These are phyloP conservation scores for Ceratocystis variospora DNA, from an alignment of 2,329 filamentous ascomycete species.

Conservation along the genomic window DNA sequence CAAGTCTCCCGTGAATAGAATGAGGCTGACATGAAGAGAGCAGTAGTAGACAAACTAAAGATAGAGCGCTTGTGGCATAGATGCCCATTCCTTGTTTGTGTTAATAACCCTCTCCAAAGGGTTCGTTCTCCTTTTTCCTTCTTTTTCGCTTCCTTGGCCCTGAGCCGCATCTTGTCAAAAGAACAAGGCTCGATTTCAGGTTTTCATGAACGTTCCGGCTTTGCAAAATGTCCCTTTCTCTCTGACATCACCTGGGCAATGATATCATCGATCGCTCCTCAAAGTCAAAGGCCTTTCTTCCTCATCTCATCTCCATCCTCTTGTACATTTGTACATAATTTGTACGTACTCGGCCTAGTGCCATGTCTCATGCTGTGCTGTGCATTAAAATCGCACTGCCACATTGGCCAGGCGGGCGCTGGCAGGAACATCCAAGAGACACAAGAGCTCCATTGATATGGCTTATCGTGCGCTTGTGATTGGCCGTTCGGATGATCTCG, in stretches of 20 bases:
- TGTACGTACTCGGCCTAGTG: neutral
- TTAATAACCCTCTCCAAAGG: neutral
- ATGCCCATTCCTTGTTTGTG: neutral
- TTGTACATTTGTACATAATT: neutral
- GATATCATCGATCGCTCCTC: neutral
- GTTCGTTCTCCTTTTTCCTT: too few species aligned
- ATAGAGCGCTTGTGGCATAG: neutral
- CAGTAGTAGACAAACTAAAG: neutral
- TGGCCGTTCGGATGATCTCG: constrained; percentile 12
- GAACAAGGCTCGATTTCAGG: neutral
- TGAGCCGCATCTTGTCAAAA: constrained; percentile 8
- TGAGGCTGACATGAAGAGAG: neutral
- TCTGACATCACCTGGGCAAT: constrained; percentile 1
- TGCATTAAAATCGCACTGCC: neutral
- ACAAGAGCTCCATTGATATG: neutral
- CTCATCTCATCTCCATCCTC: neutral
- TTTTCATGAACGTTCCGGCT: neutral
- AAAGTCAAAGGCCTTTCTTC: too few species aligned
- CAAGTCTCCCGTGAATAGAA: neutral
- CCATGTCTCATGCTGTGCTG: neutral
- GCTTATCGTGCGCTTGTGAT: constrained; percentile 6
- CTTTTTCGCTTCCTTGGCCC: neutral
- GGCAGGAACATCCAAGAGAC: constrained; percentile 3
- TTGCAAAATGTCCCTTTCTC: neutral
- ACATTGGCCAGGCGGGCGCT: neutral